phyloP scores from a whole-genome alignment of 2,329 filamentous ascomycete species.

The Uncinocarpus reesii region DNA sequence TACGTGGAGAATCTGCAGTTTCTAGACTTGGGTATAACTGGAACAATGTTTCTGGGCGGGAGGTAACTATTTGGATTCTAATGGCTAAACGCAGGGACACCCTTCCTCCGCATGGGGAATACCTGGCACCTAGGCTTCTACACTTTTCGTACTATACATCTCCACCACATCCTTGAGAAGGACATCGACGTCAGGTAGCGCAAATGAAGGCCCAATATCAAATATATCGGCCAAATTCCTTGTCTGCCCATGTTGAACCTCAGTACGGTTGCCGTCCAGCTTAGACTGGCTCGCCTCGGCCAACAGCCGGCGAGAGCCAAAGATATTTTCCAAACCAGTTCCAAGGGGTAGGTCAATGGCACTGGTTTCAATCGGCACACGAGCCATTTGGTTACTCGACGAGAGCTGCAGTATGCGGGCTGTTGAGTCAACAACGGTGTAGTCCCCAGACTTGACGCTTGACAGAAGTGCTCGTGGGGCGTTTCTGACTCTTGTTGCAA shows the following conservation, averaged over 20 bases:
- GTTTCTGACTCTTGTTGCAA: conserved; percentile 45
- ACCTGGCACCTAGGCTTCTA: conserved; percentile 2
- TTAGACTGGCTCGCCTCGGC: conserved; percentile 6
- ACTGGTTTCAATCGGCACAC: conserved; percentile 20
- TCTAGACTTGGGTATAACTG: no score
- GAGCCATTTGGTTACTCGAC: conserved; percentile 21
- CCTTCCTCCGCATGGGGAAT: background rate
- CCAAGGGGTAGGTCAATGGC: conserved; percentile 22
- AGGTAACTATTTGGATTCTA: no score
- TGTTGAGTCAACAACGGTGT: conserved; percentile 62
- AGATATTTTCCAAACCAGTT: conserved; percentile 29
- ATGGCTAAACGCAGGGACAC: no score
- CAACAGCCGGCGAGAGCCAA: conserved; percentile 19
- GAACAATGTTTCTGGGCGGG: no score
- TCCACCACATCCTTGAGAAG: conserved; percentile 34
- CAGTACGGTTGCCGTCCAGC: conserved; percentile 6
- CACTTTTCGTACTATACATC: conserved; percentile 19
- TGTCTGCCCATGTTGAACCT: conserved; percentile 10
- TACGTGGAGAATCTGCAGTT: no score
- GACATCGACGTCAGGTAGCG: conserved; percentile 29
- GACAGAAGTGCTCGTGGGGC: conserved; percentile 59
- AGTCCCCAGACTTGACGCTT: conserved; percentile 56
- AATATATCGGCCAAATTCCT: conserved; percentile 30
- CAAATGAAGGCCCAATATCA: conserved; percentile 31
- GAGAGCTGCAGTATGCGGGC: conserved; percentile 54